Evolutionary conservation across 1,139 yeast species (phyloP).

Genomic region (Magnusiomyces paraingens): DNA sequence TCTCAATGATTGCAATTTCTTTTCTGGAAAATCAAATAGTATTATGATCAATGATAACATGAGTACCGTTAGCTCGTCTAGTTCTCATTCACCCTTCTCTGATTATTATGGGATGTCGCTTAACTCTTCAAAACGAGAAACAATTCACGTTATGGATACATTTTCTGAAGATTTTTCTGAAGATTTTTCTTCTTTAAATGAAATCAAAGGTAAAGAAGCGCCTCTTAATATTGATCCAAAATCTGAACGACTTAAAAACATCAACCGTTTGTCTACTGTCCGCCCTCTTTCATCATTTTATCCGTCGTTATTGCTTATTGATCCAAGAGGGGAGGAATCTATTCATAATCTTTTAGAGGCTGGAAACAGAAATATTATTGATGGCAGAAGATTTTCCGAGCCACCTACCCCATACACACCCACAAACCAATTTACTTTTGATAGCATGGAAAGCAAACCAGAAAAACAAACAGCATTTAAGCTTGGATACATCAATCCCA

Average conservation of each 20-base stretch:
- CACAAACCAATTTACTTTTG: neutral
- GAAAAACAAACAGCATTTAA: neutral
- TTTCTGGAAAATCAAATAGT: neutral
- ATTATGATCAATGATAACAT: constrained; percentile 7
- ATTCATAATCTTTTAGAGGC: neutral
- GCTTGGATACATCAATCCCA: constrained; percentile 1
- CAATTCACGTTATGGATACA: constrained; percentile 1
- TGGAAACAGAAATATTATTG: neutral
- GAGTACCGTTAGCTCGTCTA: constrained; percentile 4
- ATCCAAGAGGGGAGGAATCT: neutral
- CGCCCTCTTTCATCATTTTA: constrained; percentile 7
- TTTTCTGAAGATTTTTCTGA: neutral
- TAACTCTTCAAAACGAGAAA: neutral
- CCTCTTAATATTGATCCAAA: neutral
- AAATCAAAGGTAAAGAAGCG: neutral
- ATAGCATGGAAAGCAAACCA: neutral
- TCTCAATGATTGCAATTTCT: constrained; percentile 20
- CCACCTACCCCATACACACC: constrained; percentile 1
- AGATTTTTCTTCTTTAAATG: neutral
- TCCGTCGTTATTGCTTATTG: constrained; percentile 1
- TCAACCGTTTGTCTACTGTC: neutral
- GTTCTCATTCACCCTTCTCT: constrained; percentile 7
- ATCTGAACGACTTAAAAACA: neutral
- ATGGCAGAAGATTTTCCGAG: neutral
- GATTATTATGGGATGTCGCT: constrained; percentile 4